Evolutionary conservation across 768 basidiomycete species (phyloP).

Genomic region (Lentinula sp.): DNA sequence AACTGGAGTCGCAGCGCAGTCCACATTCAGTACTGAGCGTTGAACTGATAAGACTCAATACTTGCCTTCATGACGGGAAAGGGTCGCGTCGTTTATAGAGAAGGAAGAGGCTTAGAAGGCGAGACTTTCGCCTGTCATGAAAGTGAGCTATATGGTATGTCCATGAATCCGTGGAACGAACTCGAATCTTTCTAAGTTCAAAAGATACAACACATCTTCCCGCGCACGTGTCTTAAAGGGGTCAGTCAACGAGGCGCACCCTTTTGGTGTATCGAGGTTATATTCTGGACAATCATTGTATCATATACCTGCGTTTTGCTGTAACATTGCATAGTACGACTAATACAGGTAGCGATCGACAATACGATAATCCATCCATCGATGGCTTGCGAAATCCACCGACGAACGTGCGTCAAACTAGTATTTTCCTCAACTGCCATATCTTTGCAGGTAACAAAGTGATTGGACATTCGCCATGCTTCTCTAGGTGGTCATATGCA

Average conservation of each 20-base stretch:
- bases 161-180: slow-evolving; percentile 2
- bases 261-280: not conserved
- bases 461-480: slow-evolving; percentile 77
- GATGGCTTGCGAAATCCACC: not conserved
- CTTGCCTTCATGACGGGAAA: slow-evolving; percentile 9
- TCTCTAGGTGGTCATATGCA: slow-evolving; percentile 77
- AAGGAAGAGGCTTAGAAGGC: not conserved
- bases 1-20: slow-evolving; percentile 54
- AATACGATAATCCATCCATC: not conserved
- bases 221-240: slow-evolving; percentile 5
- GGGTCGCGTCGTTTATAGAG: not conserved
- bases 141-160: not conserved
- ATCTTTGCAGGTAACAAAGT: slow-evolving; percentile 69
- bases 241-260: not conserved
- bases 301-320: not conserved
- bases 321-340: not conserved
- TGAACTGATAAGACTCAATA: not conserved
- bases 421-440: slow-evolving; percentile 84
- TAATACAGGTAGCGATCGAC: not conserved
- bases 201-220: not conserved
- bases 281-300: not conserved
- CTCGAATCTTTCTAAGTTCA: not conserved
- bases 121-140: slow-evolving; percentile 5
- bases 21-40: not conserved
- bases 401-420: slow-evolving; percentile 67